Evolutionary conservation across 345 rosid species (phyloP), one percentile per base, ranked within the genome.

Genomic region (Gossypium rotundifolium): DNA sequence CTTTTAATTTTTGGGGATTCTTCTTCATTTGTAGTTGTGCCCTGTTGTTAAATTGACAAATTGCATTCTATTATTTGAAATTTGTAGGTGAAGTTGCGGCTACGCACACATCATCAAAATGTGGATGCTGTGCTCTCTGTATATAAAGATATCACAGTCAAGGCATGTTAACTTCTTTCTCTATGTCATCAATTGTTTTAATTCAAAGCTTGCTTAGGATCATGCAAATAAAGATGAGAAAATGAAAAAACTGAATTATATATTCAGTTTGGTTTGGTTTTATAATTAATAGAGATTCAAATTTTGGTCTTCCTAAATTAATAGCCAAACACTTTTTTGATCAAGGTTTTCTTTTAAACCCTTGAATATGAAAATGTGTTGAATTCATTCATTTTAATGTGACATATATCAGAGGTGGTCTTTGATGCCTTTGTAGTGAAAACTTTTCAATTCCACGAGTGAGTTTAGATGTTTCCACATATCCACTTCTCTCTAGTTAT

Each of bases 61-160:
- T 29, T 69, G 42, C 4, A 18, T 68, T 69, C 20, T 72, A 6
- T 8, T 16, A 59, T 51, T 68, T 71, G 33, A 16, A 11, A 44
- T 48, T 11, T 82, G 20, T 77, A 94, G 97, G 97, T 89, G 77
- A 92, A 91, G 85, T 74, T 94, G 84, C 91, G 96, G 68, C 79
- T 94, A 74, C 77, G 16, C 69, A 92, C 97, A 29, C 97, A 92
- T 84, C 82, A 87, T 79, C 87, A 87, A 73, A 94, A 94, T 65
- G 93, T 92, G 80, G 92, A 83, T 61, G 92, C 88, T 42, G 98
- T 94, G 72, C 97, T 94, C 74, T 87, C 97, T 9, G 74, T 88
- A 85, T 94, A 85, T 79, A 82, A 87, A 58, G 93, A 89, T 75
- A 81, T 92, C 72, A 88, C 93, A 11, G 67, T 92, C 52, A 88